Conservation (phyloP, 345 rosid genomes). For the Eutrema japonicum region DNA sequence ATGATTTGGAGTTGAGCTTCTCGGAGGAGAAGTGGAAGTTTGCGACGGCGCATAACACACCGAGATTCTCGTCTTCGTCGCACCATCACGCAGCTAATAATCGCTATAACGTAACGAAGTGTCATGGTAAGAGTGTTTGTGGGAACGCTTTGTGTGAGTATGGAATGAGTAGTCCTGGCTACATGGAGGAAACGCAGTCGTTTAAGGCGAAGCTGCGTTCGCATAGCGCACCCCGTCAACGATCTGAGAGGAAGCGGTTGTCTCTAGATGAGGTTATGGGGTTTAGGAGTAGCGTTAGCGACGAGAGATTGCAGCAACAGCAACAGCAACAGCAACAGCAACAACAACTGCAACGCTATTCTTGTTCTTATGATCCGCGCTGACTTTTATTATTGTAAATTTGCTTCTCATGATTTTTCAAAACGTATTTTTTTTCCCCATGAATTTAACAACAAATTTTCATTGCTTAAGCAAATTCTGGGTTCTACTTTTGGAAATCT, state of each 20-base stretch:
- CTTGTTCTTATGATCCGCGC: conserved; percentile 45
- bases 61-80: conserved; percentile 50
- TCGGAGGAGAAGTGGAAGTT: conserved; percentile 55
- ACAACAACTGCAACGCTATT: conserved; percentile 39
- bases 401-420: neutral
- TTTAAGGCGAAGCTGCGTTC: conserved; percentile 80
- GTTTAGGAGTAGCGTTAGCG: conserved; percentile 59
- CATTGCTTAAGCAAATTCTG: neutral
- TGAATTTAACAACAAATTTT: neutral
- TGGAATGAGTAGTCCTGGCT: conserved; percentile 54
- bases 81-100: neutral
- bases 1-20: conserved; percentile 55
- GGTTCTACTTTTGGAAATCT: neutral
- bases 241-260: conserved; percentile 66
- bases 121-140: conserved; percentile 54
- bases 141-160: conserved; percentile 53
- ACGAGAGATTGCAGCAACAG: conserved; percentile 49
- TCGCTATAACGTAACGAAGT: conserved; percentile 38
- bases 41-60: conserved; percentile 64
- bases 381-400: conserved; percentile 18
- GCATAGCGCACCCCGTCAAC: conserved; percentile 69
- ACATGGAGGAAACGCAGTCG: conserved; percentile 83
- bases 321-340: conserved; percentile 18
- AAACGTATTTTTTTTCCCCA: neutral
- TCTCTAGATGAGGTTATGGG: conserved; percentile 62